Evolutionary conservation across 331 rosid genomes (phyloP).

Genomic region (Cydonia oblonga): DNA sequence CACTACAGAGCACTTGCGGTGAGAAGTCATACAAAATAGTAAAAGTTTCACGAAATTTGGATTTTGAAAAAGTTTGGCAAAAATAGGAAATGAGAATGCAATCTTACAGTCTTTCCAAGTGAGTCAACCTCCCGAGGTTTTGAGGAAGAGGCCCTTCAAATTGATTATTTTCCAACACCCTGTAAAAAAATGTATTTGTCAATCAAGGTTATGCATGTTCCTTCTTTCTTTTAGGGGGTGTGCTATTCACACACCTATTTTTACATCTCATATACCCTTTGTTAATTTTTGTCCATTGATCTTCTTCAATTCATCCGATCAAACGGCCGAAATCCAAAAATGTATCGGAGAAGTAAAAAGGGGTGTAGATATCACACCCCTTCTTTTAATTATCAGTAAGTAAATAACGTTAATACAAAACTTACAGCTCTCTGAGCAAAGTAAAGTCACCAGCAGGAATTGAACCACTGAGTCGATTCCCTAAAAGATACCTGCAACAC

Average conservation of each 20-base stretch:
- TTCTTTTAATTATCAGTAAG: background rate
- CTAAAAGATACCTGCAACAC: slow-evolving; percentile 42
- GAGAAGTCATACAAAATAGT: no score
- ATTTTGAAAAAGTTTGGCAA: no score
- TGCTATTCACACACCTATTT: no score
- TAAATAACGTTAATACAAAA: background rate
- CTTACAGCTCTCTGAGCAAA: slow-evolving; percentile 48
- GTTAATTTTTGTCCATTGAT: no score
- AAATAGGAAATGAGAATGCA: background rate
- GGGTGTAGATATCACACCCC: no score
- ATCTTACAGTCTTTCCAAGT: slow-evolving; percentile 44
- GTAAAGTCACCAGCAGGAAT: slow-evolving; percentile 58
- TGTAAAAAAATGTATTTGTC: slow-evolving; percentile 13
- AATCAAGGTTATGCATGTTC: background rate
- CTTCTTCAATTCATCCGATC: no score
- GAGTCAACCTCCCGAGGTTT: slow-evolving; percentile 46
- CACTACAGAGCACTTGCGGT: no score
- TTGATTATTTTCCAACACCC: slow-evolving; percentile 64
- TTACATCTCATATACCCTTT: no score
- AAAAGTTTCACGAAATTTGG: no score
- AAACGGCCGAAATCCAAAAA: no score
- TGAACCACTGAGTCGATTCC: slow-evolving; percentile 48
- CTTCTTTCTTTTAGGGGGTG: no score
- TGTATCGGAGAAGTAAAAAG: no score
- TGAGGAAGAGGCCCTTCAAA: slow-evolving; percentile 59